These are phyloP conservation scores for Phaeosphaeriaceae sp. DNA, from an alignment of 2,329 filamentous ascomycete species.

Conservation along the genomic window DNA sequence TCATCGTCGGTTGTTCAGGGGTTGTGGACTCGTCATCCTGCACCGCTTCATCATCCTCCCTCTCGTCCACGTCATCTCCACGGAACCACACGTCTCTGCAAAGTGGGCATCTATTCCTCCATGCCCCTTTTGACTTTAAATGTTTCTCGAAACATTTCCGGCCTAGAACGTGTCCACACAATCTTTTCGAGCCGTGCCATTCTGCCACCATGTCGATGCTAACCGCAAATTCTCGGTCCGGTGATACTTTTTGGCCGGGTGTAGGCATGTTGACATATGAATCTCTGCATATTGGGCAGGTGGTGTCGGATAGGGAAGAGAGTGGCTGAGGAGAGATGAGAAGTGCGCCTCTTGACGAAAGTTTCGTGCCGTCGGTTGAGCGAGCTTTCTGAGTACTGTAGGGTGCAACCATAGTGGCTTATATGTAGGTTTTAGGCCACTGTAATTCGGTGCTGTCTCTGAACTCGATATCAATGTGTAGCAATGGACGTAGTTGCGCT, in stretches of 20 bases:
- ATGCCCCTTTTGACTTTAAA: conserved; percentile 1
- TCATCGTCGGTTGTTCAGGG: neutral
- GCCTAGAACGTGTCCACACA: conserved; percentile 12
- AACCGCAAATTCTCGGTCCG: conserved; percentile 6
- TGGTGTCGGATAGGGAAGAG: neutral
- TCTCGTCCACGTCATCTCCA: neutral
- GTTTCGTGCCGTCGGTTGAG: neutral
- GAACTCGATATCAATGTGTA: neutral
- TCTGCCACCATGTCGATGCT: conserved; percentile 10
- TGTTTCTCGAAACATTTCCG: conserved; percentile 10
- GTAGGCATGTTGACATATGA: neutral
- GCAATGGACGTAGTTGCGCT: neutral
- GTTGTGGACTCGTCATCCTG: neutral
- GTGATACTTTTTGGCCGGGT: neutral
- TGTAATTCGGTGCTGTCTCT: too few relatives aligned
- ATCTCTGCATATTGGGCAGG: conserved; percentile 10
- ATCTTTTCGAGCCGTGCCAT: conserved; percentile 1
- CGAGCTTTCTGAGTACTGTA: neutral
- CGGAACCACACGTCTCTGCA: conserved; percentile 12
- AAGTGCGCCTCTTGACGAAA: neutral
- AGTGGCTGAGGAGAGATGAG: neutral
- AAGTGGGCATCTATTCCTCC: conserved; percentile 16
- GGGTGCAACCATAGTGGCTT: too few relatives aligned
- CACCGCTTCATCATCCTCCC: neutral
- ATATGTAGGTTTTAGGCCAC: too few relatives aligned